Percentiles rank a stretch among this genome's conserved stretches.
Conservation (phyloP, 2,329 filamentous ascomycete genomes). For the Catunica adiposa region DNA sequence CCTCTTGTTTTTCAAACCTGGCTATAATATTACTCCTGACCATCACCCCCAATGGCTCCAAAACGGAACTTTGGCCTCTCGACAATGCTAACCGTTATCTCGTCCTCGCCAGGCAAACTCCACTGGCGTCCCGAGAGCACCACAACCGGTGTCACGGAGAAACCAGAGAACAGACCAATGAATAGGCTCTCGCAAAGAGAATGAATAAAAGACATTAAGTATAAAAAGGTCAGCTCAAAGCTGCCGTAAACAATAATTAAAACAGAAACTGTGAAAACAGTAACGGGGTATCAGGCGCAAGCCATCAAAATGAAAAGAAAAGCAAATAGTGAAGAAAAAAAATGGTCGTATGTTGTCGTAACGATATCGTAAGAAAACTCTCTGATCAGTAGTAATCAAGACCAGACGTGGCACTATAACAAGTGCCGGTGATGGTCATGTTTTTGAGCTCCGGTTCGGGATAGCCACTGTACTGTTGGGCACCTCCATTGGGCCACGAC, state of each 20-base stretch:
- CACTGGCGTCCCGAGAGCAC: background rate
- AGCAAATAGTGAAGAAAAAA: background rate
- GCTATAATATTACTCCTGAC: background rate
- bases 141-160: background rate
- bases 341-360: background rate
- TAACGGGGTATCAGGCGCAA: background rate
- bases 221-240: background rate
- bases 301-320: background rate
- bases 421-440: background rate
- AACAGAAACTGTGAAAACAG: background rate
- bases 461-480: background rate
- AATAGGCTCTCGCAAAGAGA: background rate
- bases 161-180: background rate
- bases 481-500: background rate
- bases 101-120: background rate
- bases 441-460: background rate
- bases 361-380: background rate
- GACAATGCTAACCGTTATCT: background rate
- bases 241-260: background rate
- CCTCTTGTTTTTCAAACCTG: background rate
- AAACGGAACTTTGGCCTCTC: background rate
- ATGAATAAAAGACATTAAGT: background rate
- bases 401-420: background rate
- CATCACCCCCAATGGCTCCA: background rate
- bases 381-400: background rate